phyloP scores from a whole-genome alignment of 148 eudicot genomes.

The Rhododendron ferrugineum region DNA sequence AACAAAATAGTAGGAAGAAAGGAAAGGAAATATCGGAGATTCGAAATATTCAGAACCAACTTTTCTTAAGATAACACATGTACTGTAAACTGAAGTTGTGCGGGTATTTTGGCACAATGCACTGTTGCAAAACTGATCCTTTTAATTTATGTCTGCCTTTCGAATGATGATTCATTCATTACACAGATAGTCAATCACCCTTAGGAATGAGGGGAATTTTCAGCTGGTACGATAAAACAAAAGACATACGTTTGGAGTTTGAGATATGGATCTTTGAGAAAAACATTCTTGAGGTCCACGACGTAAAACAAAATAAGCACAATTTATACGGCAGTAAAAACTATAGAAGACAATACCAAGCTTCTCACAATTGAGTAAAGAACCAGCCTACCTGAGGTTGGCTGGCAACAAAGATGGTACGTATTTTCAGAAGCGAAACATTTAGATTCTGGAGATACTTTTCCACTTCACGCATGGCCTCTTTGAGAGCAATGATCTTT shows the following conservation, averaged over 20 bases:
- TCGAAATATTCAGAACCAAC: neutral
- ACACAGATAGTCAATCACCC: neutral
- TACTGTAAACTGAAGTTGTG: neutral
- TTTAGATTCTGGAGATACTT: constrained; percentile 69
- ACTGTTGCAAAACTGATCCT: neutral
- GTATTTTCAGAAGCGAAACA: constrained; percentile 66
- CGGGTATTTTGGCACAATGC: neutral
- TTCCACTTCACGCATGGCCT: constrained; percentile 85
- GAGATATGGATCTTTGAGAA: neutral
- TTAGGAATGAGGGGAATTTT: neutral
- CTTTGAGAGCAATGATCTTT: constrained; percentile 79
- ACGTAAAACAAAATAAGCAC: neutral
- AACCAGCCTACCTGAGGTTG: constrained; percentile 72
- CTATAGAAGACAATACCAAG: neutral
- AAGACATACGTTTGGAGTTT: neutral
- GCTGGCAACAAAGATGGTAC: constrained; percentile 72
- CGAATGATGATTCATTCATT: neutral
- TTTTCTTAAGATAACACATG: neutral
- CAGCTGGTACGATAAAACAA: neutral
- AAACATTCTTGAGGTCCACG: neutral
- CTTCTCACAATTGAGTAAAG: neutral
- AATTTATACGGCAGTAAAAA: neutral
- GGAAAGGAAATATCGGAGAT: neutral
- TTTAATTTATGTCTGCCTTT: neutral
- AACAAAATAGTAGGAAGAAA: neutral